Evolutionary conservation across 1,284 basidiomycete species (phyloP).

Genomic region (Phellopilus nigrolimitatus): DNA sequence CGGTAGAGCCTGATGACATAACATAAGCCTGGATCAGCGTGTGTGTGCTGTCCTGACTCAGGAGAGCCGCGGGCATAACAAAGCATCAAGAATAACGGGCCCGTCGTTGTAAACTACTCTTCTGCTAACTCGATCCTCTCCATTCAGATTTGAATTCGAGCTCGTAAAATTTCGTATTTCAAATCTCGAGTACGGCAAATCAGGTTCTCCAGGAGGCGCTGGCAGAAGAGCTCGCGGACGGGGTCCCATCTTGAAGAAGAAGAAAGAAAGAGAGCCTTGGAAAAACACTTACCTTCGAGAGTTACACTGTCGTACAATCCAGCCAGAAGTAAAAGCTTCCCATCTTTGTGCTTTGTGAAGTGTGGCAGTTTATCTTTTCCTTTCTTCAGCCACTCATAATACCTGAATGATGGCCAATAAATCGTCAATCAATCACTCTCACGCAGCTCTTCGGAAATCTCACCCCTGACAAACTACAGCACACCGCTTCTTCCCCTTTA

Average conservation of each 20-base stretch:
- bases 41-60: no score
- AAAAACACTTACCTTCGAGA: conserved; percentile 47
- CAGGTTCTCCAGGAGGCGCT: no score
- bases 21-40: neutral
- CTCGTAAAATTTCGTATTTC: no score
- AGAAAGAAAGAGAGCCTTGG: conserved; percentile 19
- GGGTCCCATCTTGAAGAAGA: no score
- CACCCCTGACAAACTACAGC: conserved; percentile 78
- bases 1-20: conserved; percentile 40
- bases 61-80: no score
- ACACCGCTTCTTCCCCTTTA: conserved; percentile 78
- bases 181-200: no score
- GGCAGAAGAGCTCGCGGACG: no score
- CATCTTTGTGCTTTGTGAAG: conserved; percentile 69
- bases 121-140: no score
- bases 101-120: no score
- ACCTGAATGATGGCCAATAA: conserved; percentile 44
- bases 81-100: no score
- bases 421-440: neutral
- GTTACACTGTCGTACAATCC: conserved; percentile 79
- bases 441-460: conserved; percentile 21
- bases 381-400: conserved; percentile 89
- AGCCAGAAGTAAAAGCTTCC: conserved; percentile 77
- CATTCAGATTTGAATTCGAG: no score
- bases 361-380: conserved; percentile 76